phyloP scores from a whole-genome alignment of 1,139 yeast species.

The Yamadazyma atmosphaerica region DNA sequence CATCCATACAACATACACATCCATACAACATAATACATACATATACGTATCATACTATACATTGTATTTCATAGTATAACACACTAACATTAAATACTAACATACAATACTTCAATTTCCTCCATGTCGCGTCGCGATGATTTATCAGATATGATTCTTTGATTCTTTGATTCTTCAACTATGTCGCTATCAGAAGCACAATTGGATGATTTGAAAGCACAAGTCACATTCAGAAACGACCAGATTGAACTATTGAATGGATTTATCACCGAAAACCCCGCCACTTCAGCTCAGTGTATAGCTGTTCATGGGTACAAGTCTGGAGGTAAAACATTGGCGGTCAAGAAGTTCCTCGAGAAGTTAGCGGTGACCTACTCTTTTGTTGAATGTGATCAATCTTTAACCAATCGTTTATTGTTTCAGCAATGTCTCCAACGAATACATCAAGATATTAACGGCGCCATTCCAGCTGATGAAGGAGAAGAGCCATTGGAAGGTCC shows the following conservation, averaged over 20 bases:
- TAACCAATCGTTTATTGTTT: conserved; percentile 38
- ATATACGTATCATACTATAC: too few species aligned
- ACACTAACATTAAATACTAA: too few species aligned
- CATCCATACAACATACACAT: conserved; percentile 19
- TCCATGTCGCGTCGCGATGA: too few species aligned
- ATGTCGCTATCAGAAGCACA: not conserved
- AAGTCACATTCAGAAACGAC: conserved; percentile 20
- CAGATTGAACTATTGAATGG: conserved; percentile 32
- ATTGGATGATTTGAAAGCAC: conserved; percentile 7
- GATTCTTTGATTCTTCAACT: too few species aligned
- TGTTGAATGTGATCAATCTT: conserved; percentile 40
- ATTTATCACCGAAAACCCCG: conserved; percentile 23
- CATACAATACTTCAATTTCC: too few species aligned
- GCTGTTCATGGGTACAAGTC: conserved; percentile 45
- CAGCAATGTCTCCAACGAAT: conserved; percentile 33
- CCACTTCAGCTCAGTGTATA: conserved; percentile 27
- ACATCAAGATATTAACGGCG: conserved; percentile 19
- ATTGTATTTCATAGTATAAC: too few species aligned
- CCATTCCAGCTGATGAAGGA: not conserved
- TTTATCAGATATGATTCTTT: too few species aligned
- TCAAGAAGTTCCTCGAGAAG: conserved; percentile 25
- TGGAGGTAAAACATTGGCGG: conserved; percentile 38
- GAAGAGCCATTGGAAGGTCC: conserved; percentile 24
- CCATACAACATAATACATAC: not conserved
- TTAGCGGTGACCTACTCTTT: conserved; percentile 25